Conservation (phyloP, 441 rosid genomes). For the Adansonia grandidieri region DNA sequence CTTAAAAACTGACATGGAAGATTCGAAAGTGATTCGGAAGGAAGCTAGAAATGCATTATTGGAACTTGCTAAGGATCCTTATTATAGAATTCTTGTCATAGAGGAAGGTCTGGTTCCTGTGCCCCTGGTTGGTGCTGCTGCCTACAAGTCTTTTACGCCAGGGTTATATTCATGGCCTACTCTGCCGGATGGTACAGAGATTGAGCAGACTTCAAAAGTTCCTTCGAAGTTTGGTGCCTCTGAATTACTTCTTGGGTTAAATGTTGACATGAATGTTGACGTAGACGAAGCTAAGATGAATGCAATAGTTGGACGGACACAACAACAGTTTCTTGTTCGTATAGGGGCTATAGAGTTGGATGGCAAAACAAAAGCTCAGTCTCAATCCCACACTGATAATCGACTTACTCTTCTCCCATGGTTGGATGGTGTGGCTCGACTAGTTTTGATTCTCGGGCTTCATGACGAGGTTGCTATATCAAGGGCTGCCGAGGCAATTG, state of each 20-base stretch:
- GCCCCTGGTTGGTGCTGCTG: slow-evolving; percentile 72
- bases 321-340: slow-evolving; percentile 82
- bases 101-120: slow-evolving; percentile 88
- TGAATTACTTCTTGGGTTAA: slow-evolving; percentile 70
- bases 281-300: slow-evolving; percentile 72
- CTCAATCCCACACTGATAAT: slow-evolving; percentile 34
- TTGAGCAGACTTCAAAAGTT: slow-evolving; percentile 53
- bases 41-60: slow-evolving; percentile 74
- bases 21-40: slow-evolving; percentile 55
- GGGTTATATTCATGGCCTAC: slow-evolving; percentile 72
- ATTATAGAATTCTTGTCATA: slow-evolving; percentile 69
- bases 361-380: slow-evolving; percentile 51
- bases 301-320: slow-evolving; percentile 72
- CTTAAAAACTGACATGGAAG: slow-evolving; percentile 55
- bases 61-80: slow-evolving; percentile 78
- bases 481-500: slow-evolving; percentile 78
- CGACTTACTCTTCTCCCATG: slow-evolving; percentile 68
- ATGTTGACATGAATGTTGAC: slow-evolving; percentile 46
- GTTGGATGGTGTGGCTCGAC: slow-evolving; percentile 82
- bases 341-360: slow-evolving; percentile 74
- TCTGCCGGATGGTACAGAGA: slow-evolving; percentile 72
- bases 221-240: slow-evolving; percentile 79
- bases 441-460: slow-evolving; percentile 79
- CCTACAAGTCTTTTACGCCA: slow-evolving; percentile 74
- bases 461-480: slow-evolving; percentile 66